Evolutionary conservation across 805 yeast genomes (phyloP).

Genomic region (Wickerhamomyces xylosicus): DNA sequence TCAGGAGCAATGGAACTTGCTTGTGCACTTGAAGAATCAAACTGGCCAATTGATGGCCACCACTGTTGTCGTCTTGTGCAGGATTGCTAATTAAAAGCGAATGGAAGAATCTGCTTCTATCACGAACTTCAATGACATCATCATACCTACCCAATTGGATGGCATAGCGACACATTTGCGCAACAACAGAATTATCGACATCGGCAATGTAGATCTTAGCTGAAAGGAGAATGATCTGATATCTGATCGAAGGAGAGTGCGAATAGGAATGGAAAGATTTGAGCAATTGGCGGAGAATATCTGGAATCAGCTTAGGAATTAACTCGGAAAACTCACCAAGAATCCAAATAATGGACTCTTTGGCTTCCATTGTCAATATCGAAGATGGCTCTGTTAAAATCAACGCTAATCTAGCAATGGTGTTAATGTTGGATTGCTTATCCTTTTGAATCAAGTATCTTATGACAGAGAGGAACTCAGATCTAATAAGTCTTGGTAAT

Average conservation of each 20-base stretch:
- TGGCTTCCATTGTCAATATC: conserved; percentile 36
- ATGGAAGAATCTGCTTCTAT: conserved; percentile 66
- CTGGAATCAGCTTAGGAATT: conserved; percentile 53
- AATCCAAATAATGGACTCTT: conserved; percentile 83
- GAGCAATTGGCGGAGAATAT: conserved; percentile 53
- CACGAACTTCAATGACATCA: conserved; percentile 65
- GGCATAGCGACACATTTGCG: conserved; percentile 48
- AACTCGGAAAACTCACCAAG: conserved; percentile 66
- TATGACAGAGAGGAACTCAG: conserved; percentile 64
- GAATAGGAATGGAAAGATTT: conserved; percentile 36
- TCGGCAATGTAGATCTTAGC: conserved; percentile 60
- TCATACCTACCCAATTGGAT: conserved; percentile 67
- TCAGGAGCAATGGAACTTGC: conserved; percentile 38
- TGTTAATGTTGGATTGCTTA: conserved; percentile 40
- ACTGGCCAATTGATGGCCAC: conserved; percentile 50
- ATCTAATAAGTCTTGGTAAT: conserved; percentile 25
- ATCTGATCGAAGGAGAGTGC: conserved; percentile 41
- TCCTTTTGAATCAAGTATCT: conserved; percentile 61
- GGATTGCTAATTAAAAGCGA: conserved; percentile 35
- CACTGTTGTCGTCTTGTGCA: conserved; percentile 23
- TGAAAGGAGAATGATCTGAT: conserved; percentile 61
- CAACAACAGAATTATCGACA: conserved; percentile 31
- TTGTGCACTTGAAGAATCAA: conserved; percentile 71
- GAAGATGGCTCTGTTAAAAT: conserved; percentile 18
- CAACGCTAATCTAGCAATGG: conserved; percentile 40